phyloP scores from a whole-genome alignment of 2,329 filamentous ascomycete species.

The Mycosphaerella sp. region DNA sequence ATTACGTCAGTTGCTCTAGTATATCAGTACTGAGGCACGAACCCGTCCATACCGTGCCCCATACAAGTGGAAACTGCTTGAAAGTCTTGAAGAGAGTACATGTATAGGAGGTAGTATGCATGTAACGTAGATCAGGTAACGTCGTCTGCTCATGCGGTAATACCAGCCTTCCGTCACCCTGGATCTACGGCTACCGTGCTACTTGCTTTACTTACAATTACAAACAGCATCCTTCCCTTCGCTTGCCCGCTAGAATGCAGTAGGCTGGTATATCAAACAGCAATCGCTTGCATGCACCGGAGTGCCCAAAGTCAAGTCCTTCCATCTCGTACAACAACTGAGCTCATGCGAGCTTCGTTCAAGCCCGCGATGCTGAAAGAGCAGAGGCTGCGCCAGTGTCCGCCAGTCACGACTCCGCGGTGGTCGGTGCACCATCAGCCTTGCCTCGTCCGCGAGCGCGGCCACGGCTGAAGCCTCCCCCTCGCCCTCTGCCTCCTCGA shows the following conservation, averaged over 20 bases:
- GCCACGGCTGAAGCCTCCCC: slow-evolving; percentile 46
- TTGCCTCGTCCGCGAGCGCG: slow-evolving; percentile 38
- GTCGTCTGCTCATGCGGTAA: background rate
- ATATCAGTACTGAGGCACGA: no score
- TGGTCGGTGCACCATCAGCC: slow-evolving; percentile 23
- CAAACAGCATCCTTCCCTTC: slow-evolving; percentile 11
- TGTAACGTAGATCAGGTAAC: background rate
- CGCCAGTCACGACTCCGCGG: slow-evolving; percentile 27
- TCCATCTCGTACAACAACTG: background rate
- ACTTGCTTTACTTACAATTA: slow-evolving; percentile 14
- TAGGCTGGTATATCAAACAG: slow-evolving; percentile 19
- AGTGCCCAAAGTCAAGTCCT: background rate
- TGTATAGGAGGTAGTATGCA: no score
- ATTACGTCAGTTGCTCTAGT: no score
- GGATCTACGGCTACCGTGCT: background rate
- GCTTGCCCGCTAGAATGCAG: slow-evolving; percentile 16
- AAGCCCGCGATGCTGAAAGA: background rate
- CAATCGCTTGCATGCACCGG: slow-evolving; percentile 10
- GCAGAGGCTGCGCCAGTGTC: background rate
- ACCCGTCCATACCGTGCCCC: no score
- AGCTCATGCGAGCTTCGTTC: background rate
- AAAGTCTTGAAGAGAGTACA: no score
- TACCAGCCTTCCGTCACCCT: background rate
- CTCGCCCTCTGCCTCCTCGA: slow-evolving; percentile 39
- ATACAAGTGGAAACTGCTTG: no score